A percentile compares a stretch with the other conserved stretches of the same genome.
Conservation (phyloP, 73 alveolate species). For the Paramecium bursaria region DNA sequence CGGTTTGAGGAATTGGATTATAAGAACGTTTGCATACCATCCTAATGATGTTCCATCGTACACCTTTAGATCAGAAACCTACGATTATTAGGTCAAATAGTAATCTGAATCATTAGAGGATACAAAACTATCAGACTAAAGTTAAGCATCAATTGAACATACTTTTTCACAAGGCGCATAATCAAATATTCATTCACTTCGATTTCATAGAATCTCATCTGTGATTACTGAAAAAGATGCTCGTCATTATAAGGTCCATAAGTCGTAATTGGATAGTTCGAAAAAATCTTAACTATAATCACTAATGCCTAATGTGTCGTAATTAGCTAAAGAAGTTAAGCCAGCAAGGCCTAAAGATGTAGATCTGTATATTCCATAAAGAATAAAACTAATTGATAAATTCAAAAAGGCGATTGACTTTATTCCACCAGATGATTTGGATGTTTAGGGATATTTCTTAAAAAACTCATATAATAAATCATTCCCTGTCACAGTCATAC, state of each 20-base stretch:
- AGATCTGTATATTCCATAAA: neutral
- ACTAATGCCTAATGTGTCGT: too few species aligned
- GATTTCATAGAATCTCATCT: neutral
- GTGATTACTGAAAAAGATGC: neutral
- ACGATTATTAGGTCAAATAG: neutral
- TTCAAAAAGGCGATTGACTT: neutral
- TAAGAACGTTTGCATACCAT: neutral
- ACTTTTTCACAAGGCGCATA: neutral
- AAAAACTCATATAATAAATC: neutral
- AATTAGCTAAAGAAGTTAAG: too few species aligned
- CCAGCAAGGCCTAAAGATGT: neutral
- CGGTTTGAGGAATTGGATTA: neutral
- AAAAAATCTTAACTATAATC: too few species aligned
- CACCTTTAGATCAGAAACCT: neutral
- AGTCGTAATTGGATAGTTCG: too few species aligned
- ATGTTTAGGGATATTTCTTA: constrained; percentile 16
- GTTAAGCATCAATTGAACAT: neutral
- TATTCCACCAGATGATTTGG: neutral
- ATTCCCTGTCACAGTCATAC: neutral
- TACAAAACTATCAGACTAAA: neutral
- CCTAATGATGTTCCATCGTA: neutral
- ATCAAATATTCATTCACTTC: neutral
- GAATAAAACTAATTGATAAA: neutral
- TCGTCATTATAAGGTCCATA: too few species aligned
- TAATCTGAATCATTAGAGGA: neutral